These are phyloP conservation scores for Colletotrichum euphorbiae DNA, from an alignment of 2,329 filamentous ascomycete genomes.

Conservation along the genomic window DNA sequence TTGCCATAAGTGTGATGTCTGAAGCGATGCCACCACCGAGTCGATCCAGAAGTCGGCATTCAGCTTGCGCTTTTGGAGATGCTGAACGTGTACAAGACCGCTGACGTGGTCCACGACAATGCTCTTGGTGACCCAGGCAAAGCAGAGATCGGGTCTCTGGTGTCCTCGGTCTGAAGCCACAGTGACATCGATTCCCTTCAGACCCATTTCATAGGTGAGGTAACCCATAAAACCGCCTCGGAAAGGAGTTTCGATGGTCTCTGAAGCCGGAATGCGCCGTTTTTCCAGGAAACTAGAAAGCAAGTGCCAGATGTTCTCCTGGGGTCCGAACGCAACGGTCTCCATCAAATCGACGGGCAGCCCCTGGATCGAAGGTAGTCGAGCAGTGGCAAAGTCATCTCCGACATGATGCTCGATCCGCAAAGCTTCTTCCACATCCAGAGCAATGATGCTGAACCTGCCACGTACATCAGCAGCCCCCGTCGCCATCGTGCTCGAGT, in stretches of 20 bases:
- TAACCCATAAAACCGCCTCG: conserved; percentile 88
- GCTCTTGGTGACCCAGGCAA: conserved; percentile 81
- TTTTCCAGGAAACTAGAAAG: conserved; percentile 58
- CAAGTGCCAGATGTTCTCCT: conserved; percentile 61
- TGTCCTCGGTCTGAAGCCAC: conserved; percentile 50
- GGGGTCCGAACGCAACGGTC: conserved; percentile 44
- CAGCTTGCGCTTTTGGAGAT: conserved; percentile 55
- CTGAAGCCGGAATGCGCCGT: conserved; percentile 42
- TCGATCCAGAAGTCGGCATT: conserved; percentile 49
- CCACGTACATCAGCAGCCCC: conserved; percentile 63
- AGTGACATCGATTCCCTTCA: conserved; percentile 67
- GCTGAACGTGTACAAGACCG: conserved; percentile 74
- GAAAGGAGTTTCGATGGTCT: conserved; percentile 64
- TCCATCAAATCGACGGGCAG: conserved; percentile 43
- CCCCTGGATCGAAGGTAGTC: conserved; percentile 38
- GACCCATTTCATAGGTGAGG: conserved; percentile 85
- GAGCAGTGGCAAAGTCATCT: conserved; percentile 53
- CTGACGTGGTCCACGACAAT: conserved; percentile 80
- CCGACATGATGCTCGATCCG: conserved; percentile 69
- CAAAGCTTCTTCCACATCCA: conserved; percentile 68
- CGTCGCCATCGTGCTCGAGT: conserved; percentile 57
- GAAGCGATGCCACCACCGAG: conserved; percentile 45
- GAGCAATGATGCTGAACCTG: conserved; percentile 79
- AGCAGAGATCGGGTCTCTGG: conserved; percentile 75
- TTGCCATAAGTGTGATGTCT: conserved; percentile 50